A percentile compares a stretch with the other conserved stretches of the same genome.
Conservation (phyloP, 164 flowering plant species). For the Vitis riparia region DNA sequence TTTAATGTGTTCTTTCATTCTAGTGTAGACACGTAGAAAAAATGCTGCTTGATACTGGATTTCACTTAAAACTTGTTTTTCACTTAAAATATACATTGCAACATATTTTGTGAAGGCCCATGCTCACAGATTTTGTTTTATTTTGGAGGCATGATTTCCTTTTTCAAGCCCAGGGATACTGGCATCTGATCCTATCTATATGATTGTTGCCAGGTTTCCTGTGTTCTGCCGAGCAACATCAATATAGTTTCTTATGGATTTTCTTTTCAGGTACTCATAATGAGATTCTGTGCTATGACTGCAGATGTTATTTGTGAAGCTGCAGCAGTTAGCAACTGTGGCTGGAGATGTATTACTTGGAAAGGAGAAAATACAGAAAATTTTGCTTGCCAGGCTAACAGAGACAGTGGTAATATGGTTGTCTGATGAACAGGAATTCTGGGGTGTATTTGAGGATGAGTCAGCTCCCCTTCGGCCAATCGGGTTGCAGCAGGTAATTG, state of each 20-base stretch:
- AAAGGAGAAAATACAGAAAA: conserved; percentile 86
- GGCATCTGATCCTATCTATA: no score
- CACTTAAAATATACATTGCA: not conserved
- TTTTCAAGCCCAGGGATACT: no score
- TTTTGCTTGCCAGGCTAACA: conserved; percentile 85
- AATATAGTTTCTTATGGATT: not conserved
- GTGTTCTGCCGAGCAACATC: not conserved
- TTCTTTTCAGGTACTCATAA: not conserved
- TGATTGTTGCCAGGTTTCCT: not conserved
- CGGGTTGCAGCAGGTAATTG: conserved; percentile 87
- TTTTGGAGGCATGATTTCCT: no score
- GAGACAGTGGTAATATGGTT: conserved; percentile 95
- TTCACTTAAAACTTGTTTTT: not conserved
- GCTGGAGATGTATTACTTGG: conserved; percentile 92
- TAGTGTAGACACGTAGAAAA: not conserved
- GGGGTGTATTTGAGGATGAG: conserved; percentile 85
- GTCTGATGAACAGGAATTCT: conserved; percentile 91
- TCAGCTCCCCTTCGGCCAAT: conserved; percentile 63
- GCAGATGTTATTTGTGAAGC: conserved; percentile 87
- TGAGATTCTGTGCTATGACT: conserved; percentile 9
- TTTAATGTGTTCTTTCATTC: not conserved
- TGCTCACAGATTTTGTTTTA: no score
- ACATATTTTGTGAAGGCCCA: no score
- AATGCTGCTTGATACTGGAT: not conserved
- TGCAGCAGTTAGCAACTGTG: conserved; percentile 88